Evolutionary conservation across 129 eudicot species (phyloP).

Genomic region (Oenanthe sinensis): DNA sequence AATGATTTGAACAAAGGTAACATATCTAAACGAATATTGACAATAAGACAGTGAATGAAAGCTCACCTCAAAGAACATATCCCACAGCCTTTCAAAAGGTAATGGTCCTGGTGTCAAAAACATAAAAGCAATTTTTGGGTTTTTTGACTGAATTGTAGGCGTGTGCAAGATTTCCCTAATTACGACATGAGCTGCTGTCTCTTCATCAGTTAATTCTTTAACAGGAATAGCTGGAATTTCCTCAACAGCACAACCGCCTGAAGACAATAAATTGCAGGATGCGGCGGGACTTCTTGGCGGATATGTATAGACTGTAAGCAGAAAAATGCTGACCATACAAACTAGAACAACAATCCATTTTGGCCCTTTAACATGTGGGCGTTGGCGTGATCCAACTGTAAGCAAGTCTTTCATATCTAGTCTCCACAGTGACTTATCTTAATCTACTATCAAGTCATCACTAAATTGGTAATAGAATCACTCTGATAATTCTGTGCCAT

Average conservation of each 20-base stretch:
- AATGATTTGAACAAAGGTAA: background rate
- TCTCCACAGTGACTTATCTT: constrained; percentile 46
- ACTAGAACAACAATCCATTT: constrained; percentile 33
- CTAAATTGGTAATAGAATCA: constrained; percentile 12
- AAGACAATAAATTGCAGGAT: constrained; percentile 40
- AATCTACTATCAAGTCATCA: constrained; percentile 39
- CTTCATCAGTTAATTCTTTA: constrained; percentile 56
- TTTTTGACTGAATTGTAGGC: constrained; percentile 24
- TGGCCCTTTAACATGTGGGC: constrained; percentile 47
- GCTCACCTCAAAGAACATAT: constrained; percentile 54
- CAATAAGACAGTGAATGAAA: background rate
- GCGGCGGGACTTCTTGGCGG: constrained; percentile 32
- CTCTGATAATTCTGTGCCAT: constrained; percentile 9
- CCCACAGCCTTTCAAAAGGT: constrained; percentile 63
- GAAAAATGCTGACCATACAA: constrained; percentile 37
- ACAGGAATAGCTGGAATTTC: constrained; percentile 27
- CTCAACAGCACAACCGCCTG: constrained; percentile 38
- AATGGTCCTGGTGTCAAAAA: constrained; percentile 52
- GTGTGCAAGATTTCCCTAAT: constrained; percentile 46
- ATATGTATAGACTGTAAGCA: constrained; percentile 31
- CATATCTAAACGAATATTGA: background rate
- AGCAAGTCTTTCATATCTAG: constrained; percentile 30
- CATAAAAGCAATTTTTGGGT: constrained; percentile 56
- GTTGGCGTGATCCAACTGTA: constrained; percentile 47
- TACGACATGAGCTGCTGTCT: constrained; percentile 45